Percentiles rank a stretch among this genome's conserved stretches.
Conservation (phyloP, 352 stramenopile genomes). For the Phytophthora cactorum region DNA sequence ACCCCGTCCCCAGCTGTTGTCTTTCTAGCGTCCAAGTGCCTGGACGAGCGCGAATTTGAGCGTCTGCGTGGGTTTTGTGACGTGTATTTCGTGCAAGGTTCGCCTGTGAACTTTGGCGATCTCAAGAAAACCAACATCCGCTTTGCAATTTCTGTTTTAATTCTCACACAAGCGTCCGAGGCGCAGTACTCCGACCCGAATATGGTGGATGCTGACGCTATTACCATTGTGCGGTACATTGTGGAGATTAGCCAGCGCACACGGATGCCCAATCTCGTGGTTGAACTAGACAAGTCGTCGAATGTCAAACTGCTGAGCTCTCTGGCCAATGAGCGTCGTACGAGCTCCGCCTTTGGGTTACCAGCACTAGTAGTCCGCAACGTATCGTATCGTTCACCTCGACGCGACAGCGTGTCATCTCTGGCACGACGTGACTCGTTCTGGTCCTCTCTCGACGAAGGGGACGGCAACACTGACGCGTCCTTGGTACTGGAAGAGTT, state of each 20-base stretch:
- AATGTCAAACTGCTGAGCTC: conserved; percentile 86
- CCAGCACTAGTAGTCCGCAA: conserved; percentile 45
- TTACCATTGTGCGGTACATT: conserved; percentile 84
- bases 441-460: conserved; percentile 45
- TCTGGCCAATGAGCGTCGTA: conserved; percentile 58
- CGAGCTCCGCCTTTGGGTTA: conserved; percentile 45
- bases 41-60: conserved; percentile 66
- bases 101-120: conserved; percentile 76
- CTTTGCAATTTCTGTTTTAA: conserved; percentile 60
- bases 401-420: conserved; percentile 25
- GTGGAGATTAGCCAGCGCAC: conserved; percentile 78
- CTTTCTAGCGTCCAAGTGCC: conserved; percentile 55
- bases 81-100: conserved; percentile 76
- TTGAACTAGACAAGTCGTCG: conserved; percentile 73
- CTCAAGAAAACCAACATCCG: conserved; percentile 75
- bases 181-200: conserved; percentile 73
- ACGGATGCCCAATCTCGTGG: conserved; percentile 72
- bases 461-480: conserved; percentile 34
- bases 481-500: conserved; percentile 75
- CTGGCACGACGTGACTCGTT: conserved; percentile 52
- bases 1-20: conserved; percentile 54
- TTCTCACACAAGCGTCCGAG: conserved; percentile 59
- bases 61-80: conserved; percentile 57
- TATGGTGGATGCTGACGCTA: conserved; percentile 84
- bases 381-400: conserved; percentile 53